Percentiles rank a stretch among this genome's conserved stretches.
These are phyloP conservation scores for Lodderomyces pseudojiufengensis DNA, from an alignment of 1,139 yeast species.

Conservation along the genomic window DNA sequence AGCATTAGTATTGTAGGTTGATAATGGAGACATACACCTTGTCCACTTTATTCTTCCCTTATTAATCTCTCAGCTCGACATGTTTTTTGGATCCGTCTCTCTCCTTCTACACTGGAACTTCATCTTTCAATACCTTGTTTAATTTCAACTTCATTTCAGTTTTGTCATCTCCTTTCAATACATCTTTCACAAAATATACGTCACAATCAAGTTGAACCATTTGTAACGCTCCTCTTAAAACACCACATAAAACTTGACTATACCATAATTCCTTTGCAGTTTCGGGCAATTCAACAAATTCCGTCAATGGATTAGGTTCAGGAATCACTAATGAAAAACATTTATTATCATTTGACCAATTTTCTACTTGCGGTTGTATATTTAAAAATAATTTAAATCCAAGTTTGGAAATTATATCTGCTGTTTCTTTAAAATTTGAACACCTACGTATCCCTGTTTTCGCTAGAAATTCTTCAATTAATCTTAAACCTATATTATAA, in stretches of 20 bases:
- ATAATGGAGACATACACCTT: no score
- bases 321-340: conserved; percentile 68
- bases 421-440: conserved; percentile 74
- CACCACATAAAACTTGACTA: conserved; percentile 86
- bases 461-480: conserved; percentile 91
- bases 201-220: conserved; percentile 96
- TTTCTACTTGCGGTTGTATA: conserved; percentile 69
- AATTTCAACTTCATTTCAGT: conserved; percentile 79
- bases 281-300: conserved; percentile 88
- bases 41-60: no score
- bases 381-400: conserved; percentile 90
- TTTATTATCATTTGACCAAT: conserved; percentile 76
- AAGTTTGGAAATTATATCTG: conserved; percentile 78
- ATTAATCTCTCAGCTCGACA: no score
- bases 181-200: conserved; percentile 74
- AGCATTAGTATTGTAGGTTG: no score
- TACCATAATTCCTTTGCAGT: conserved; percentile 74
- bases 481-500: conserved; percentile 83
- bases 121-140: conserved; percentile 77
- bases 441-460: conserved; percentile 84
- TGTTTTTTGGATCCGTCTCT: conserved; percentile 21
- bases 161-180: conserved; percentile 73
- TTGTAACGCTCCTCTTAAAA: conserved; percentile 84
- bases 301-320: conserved; percentile 83
- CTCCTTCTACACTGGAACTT: conserved; percentile 96